Conservation (phyloP, 2,329 filamentous ascomycete species). For the Amauroascus verrucosus region DNA sequence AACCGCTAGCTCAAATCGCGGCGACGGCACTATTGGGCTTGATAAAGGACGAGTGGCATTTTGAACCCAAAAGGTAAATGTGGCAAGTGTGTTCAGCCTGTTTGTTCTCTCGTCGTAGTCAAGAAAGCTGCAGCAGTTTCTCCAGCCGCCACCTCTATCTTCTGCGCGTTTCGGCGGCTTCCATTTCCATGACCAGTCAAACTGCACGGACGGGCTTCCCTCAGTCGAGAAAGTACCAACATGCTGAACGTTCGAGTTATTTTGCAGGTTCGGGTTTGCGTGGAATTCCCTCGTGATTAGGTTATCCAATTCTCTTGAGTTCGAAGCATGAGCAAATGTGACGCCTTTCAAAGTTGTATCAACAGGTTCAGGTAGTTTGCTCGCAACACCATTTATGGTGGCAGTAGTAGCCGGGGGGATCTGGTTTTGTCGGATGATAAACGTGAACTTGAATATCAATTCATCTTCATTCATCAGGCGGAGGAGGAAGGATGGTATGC, state of each 20-base stretch:
- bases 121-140: slow-evolving; percentile 91
- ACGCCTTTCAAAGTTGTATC: slow-evolving; percentile 80
- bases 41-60: slow-evolving; percentile 38
- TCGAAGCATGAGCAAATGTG: slow-evolving; percentile 86
- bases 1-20: slow-evolving; percentile 60
- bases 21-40: slow-evolving; percentile 51
- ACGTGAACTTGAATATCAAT: slow-evolving; percentile 84
- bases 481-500: slow-evolving; percentile 62
- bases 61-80: slow-evolving; percentile 91
- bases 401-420: slow-evolving; percentile 42
- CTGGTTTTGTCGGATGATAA: slow-evolving; percentile 56
- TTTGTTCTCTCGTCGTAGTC: slow-evolving; percentile 95
- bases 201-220: slow-evolving; percentile 73
- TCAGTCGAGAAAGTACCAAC: slow-evolving; percentile 84
- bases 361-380: slow-evolving; percentile 39
- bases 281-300: slow-evolving; percentile 92
- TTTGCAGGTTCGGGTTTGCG: slow-evolving; percentile 92
- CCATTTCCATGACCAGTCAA: slow-evolving; percentile 97
- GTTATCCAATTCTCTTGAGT: slow-evolving; percentile 77
- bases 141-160: slow-evolving; percentile 84
- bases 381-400: slow-evolving; percentile 41
- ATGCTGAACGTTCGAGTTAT: slow-evolving; percentile 88
- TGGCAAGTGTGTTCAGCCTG: slow-evolving; percentile 73
- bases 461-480: slow-evolving; percentile 87
- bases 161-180: slow-evolving; percentile 72